phyloP scores from a whole-genome alignment of 306 rosid species.

The Cucumis melo region DNA sequence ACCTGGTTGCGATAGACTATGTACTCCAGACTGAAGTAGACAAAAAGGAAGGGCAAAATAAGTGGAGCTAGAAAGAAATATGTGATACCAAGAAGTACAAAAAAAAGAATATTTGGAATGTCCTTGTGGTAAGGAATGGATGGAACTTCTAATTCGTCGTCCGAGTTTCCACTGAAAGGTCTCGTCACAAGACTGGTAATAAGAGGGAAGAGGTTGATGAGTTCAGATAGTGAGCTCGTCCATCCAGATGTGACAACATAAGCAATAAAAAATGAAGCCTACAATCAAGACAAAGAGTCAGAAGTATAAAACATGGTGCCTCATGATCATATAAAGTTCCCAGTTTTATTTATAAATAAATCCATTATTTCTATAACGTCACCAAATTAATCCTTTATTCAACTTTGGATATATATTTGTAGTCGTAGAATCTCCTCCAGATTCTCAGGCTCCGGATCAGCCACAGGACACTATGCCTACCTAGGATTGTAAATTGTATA shows the following conservation, averaged over 20 bases:
- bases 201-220: constrained; percentile 55
- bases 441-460: neutral
- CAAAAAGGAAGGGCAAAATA: constrained; percentile 78
- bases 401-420: neutral
- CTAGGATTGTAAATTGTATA: neutral
- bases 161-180: constrained; percentile 28
- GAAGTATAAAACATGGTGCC: neutral
- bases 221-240: constrained; percentile 77
- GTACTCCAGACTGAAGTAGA: constrained; percentile 64
- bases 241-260: constrained; percentile 94
- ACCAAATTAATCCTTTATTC: neutral
- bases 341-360: neutral
- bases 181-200: constrained; percentile 38
- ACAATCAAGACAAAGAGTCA: constrained; percentile 10
- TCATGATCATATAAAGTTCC: neutral
- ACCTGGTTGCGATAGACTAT: constrained; percentile 83
- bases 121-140: constrained; percentile 47
- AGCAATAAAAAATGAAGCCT: constrained; percentile 93
- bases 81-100: constrained; percentile 86
- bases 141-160: constrained; percentile 58
- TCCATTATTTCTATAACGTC: neutral
- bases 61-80: constrained; percentile 95
- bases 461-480: neutral
- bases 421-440: neutral
- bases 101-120: constrained; percentile 69